Percentiles rank a stretch among this genome's conserved stretches.
These are phyloP conservation scores for Staphylotrichum longicolle DNA, from an alignment of 495 filamentous ascomycete species.

Conservation along the genomic window DNA sequence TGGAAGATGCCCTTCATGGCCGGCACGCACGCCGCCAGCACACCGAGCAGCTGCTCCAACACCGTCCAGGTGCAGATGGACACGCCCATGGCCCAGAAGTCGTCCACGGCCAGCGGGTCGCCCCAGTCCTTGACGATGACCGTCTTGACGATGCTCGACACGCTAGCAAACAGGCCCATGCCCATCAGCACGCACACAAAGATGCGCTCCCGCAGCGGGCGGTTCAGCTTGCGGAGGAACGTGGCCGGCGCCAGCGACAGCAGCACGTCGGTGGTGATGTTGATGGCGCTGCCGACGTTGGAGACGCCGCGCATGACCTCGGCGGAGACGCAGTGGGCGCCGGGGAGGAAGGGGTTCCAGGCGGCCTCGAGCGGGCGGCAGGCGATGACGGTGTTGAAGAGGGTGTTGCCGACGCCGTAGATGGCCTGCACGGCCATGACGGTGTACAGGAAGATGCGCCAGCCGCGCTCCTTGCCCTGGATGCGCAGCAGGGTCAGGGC, in stretches of 20 bases:
- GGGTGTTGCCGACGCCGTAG: slow-evolving; percentile 47
- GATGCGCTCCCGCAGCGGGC: slow-evolving; percentile 29
- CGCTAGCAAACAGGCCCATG: slow-evolving; percentile 30
- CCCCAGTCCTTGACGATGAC: slow-evolving; percentile 26
- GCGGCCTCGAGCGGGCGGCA: slow-evolving; percentile 28
- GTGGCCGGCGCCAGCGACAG: slow-evolving; percentile 27
- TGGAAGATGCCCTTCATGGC: slow-evolving; percentile 29
- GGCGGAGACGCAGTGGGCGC: slow-evolving; percentile 20
- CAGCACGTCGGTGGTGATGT: slow-evolving; percentile 32
- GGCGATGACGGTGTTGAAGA: slow-evolving; percentile 28
- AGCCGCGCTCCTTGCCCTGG: slow-evolving; percentile 35
- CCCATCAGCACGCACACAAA: slow-evolving; percentile 34
- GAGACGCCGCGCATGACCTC: slow-evolving; percentile 24
- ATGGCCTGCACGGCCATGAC: slow-evolving; percentile 51
- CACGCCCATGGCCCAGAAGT: slow-evolving; percentile 24
- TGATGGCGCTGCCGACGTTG: slow-evolving; percentile 24
- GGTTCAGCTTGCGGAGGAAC: slow-evolving; percentile 30
- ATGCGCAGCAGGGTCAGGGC: slow-evolving; percentile 32
- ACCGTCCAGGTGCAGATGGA: slow-evolving; percentile 31
- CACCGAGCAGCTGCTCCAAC: slow-evolving; percentile 27
- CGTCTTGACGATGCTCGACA: slow-evolving; percentile 29
- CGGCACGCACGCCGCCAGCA: slow-evolving; percentile 32
- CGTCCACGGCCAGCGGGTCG: slow-evolving; percentile 13
- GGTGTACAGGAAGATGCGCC: slow-evolving; percentile 54
- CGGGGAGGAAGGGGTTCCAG: slow-evolving; percentile 22